phyloP scores from a whole-genome alignment of 768 basidiomycete genomes.

The Wakefieldia striispora region DNA sequence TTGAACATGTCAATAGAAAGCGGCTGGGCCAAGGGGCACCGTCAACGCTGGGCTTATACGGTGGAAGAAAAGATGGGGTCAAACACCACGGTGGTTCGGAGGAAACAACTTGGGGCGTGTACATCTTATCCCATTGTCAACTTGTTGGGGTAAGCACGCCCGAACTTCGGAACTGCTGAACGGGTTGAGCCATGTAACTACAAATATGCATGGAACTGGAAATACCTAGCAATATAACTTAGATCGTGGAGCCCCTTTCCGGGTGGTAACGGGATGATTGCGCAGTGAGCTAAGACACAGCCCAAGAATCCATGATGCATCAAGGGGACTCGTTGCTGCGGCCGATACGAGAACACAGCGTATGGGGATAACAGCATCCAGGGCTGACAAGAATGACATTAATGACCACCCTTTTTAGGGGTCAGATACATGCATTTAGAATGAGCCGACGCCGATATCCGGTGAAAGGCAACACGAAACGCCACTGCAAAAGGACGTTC shows the following conservation, averaged over 20 bases:
- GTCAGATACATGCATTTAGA: slow-evolving; percentile 2
- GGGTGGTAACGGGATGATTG: neutral
- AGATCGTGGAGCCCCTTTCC: neutral
- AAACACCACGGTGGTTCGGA: neutral
- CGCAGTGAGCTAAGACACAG: slow-evolving; percentile 2
- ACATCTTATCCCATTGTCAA: too few relatives aligned
- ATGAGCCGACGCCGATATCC: neutral
- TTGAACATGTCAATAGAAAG: too few relatives aligned
- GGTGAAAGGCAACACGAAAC: slow-evolving; percentile 3
- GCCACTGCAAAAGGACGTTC: slow-evolving; percentile 13
- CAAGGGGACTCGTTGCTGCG: neutral
- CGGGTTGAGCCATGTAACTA: too few relatives aligned
- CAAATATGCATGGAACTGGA: too few relatives aligned
- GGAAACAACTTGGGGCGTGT: too few relatives aligned
- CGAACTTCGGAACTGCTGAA: too few relatives aligned
- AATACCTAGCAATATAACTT: neutral
- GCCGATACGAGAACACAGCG: neutral
- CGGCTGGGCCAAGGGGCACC: slow-evolving; percentile 1
- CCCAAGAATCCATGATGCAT: slow-evolving; percentile 2
- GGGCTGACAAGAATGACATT: slow-evolving; percentile 14
- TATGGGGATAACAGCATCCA: neutral
- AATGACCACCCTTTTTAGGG: neutral
- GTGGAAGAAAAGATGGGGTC: neutral
- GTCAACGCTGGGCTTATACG: neutral
- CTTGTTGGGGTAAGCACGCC: too few relatives aligned